Conservation (phyloP, 371 early-diverging fungal genomes). For the Conidiobolus incongruus region DNA sequence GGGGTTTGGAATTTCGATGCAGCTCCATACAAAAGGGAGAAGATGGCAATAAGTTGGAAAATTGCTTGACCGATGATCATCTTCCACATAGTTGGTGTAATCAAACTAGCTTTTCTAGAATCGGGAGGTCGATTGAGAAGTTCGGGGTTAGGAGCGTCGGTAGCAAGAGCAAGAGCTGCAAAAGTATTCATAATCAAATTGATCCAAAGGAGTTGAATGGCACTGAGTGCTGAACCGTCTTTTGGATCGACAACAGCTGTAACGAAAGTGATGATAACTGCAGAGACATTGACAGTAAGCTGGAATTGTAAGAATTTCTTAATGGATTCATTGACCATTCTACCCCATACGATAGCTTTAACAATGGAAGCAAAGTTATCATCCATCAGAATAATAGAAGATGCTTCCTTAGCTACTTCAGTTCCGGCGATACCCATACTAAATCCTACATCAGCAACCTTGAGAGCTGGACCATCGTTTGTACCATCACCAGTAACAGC, state of each 20-base stretch:
- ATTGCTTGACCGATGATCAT: slow-evolving; percentile 37
- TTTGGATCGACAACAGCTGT: slow-evolving; percentile 27
- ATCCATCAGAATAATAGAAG: slow-evolving; percentile 83
- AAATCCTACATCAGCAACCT: slow-evolving; percentile 91
- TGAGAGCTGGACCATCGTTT: slow-evolving; percentile 88
- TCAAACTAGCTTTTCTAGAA: slow-evolving; percentile 49
- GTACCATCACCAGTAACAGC: slow-evolving; percentile 96
- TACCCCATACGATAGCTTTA: slow-evolving; percentile 83
- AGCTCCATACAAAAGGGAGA: slow-evolving; percentile 24
- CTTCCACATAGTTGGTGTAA: slow-evolving; percentile 70
- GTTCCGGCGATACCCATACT: slow-evolving; percentile 95
- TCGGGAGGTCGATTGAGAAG: slow-evolving; percentile 62
- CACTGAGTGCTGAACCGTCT: slow-evolving; percentile 40
- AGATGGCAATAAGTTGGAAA: slow-evolving; percentile 28
- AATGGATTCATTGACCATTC: slow-evolving; percentile 83
- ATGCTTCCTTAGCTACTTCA: slow-evolving; percentile 90
- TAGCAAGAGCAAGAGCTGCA: slow-evolving; percentile 69
- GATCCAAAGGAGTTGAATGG: slow-evolving; percentile 75
- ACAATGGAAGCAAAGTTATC: slow-evolving; percentile 86
- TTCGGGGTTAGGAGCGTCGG: slow-evolving; percentile 53
- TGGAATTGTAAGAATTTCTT: slow-evolving; percentile 94
- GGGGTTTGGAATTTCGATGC: neutral
- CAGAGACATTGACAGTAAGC: slow-evolving; percentile 83
- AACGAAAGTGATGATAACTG: slow-evolving; percentile 43
- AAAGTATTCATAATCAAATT: slow-evolving; percentile 78